These are phyloP conservation scores for Alternaria atra DNA, from an alignment of 2,329 filamentous ascomycete species.

Conservation along the genomic window DNA sequence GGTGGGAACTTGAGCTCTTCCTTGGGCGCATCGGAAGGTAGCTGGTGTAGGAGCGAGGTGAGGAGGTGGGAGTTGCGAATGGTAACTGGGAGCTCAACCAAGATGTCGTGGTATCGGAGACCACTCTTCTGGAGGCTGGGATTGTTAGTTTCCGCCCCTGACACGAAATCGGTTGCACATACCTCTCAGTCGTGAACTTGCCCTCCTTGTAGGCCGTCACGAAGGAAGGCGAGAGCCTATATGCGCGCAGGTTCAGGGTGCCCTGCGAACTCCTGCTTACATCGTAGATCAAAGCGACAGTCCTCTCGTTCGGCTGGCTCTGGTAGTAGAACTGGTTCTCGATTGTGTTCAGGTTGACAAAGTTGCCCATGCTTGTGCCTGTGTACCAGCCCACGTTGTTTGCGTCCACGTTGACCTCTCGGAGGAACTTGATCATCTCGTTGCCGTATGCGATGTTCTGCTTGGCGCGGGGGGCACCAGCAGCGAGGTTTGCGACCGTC, in stretches of 20 bases:
- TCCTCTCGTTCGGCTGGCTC: slow-evolving; percentile 85
- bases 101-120: slow-evolving; percentile 90
- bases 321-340: slow-evolving; percentile 99
- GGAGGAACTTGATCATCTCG: slow-evolving; percentile 96
- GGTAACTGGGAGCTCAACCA: slow-evolving; percentile 86
- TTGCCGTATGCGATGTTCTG: slow-evolving; percentile 86
- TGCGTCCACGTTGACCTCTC: slow-evolving; percentile 97
- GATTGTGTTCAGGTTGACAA: slow-evolving; percentile 91
- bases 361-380: slow-evolving; percentile 98
- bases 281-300: slow-evolving; percentile 91
- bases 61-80: slow-evolving; percentile 98
- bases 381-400: slow-evolving; percentile 99
- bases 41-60: slow-evolving; percentile 92
- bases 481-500: slow-evolving; percentile 68
- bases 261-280: slow-evolving; percentile 95
- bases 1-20: slow-evolving; percentile 77
- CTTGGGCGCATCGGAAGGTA: slow-evolving; percentile 72
- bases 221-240: slow-evolving; percentile 86
- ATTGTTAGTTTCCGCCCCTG: slow-evolving; percentile 22
- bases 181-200: slow-evolving; percentile 98
- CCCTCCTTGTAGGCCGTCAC: slow-evolving; percentile 93
- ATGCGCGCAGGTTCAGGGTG: slow-evolving; percentile 86
- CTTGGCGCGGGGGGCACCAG: slow-evolving; percentile 91
- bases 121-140: slow-evolving; percentile 90
- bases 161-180: slow-evolving; percentile 56